Evolutionary conservation across 768 basidiomycete species (phyloP).

Genomic region (Dioszegia crocea): DNA sequence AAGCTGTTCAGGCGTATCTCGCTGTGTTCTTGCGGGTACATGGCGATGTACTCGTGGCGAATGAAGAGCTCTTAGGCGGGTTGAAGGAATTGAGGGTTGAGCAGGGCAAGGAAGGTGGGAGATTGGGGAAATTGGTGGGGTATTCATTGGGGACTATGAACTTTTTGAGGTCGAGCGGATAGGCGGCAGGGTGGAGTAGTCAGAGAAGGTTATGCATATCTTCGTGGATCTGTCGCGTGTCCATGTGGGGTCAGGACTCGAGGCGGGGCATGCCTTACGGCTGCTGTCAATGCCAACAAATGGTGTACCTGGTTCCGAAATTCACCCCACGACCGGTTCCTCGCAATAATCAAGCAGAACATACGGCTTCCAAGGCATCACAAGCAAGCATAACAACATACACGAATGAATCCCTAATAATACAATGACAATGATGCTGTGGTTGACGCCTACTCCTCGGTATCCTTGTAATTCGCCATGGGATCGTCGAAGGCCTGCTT

Average conservation of each 20-base stretch:
- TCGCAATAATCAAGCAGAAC: too few species aligned
- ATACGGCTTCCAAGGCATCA: too few species aligned
- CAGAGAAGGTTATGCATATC: not conserved
- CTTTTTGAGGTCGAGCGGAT: conserved; percentile 38
- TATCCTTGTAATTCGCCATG: conserved; percentile 85
- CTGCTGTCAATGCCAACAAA: too few species aligned
- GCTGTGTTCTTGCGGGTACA: conserved; percentile 80
- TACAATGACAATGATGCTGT: not conserved
- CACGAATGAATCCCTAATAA: not conserved
- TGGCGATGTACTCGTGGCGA: conserved; percentile 68
- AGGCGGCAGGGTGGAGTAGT: conserved; percentile 14
- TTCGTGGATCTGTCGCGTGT: not conserved
- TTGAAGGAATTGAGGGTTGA: conserved; percentile 61
- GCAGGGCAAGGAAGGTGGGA: conserved; percentile 71
- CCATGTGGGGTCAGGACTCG: not conserved
- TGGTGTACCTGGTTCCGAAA: too few species aligned
- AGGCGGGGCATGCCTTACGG: too few species aligned
- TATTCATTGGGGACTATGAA: conserved; percentile 50
- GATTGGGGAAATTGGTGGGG: conserved; percentile 55
- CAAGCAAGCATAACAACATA: too few species aligned
- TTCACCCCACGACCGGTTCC: too few species aligned
- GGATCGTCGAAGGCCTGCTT: conserved; percentile 73
- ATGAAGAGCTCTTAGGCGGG: conserved; percentile 60
- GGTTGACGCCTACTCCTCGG: conserved; percentile 20
- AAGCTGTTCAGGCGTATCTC: conserved; percentile 85